Evolutionary conservation across 305 asterid species (phyloP), one percentile per base, ranked within the genome.

Genomic region (Withania somnifera): DNA sequence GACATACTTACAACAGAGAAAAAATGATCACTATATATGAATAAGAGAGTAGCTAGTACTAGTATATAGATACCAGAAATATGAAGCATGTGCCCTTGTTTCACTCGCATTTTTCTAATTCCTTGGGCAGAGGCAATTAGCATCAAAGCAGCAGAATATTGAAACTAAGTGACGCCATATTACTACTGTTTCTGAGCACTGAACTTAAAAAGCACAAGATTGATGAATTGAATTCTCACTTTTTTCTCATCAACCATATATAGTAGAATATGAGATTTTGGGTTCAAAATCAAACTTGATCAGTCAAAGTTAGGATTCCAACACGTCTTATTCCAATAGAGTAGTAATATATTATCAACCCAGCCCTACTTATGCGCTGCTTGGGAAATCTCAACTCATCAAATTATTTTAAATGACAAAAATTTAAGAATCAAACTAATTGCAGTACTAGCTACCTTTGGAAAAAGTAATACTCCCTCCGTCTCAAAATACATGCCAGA

Each of bases 271-370:
- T 36, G 40, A 36, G 40, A 36, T 36, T 36, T 36, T 36, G 47
- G 78, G 81, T 80, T 86, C 79, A 88, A 38, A 19, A 80, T 26
- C 36, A 86, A 73, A 89, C 88, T 36, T 28, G 79, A 6, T 7
- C 40, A 83, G 95, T 91, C 95, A 94, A 91, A 89, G 88, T 52
- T 83, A 81, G 88, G 88, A 84, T 88, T 87, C 90, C 87, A 86
- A 89, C 93, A 87, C 84, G 40, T 36, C 40, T 5, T 36, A 3
- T 36, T 36, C 5, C 40, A 36, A 36, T 36, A 36, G n/a, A n/a
- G n/a, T n/a, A n/a, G n/a, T n/a, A n/a, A n/a, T n/a, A n/a, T n/a
- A n/a, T n/a, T 36, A 52, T 71, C 68, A 71, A 54, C 76, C 75
- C 5, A 6, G 53, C 53, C 89, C 84, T 87, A 83, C 81, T 63